Evolutionary conservation across 1,284 basidiomycete species (phyloP), one percentile per base, ranked within the genome.

Genomic region (Termitomyces sp.): DNA sequence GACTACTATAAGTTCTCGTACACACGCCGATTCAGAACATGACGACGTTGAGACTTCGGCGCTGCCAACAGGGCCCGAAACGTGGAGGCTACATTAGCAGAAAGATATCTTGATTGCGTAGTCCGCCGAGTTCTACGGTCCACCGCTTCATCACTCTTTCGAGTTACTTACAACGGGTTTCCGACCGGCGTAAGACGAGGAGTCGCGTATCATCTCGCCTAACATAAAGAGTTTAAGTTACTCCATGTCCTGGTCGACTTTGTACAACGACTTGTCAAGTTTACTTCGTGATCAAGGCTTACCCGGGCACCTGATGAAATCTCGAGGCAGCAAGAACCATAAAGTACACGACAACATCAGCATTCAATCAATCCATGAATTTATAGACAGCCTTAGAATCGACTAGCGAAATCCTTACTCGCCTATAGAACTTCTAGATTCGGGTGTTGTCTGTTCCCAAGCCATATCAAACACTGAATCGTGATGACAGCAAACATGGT

Each of bases 31-130:
- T 9, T 33, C 50, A 24, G 40, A 49, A 5, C 18, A 33, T 6
- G 44, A 47, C 19, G 54, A 56, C 6, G 10, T 41, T 19, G 54
- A 56, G 30, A 50, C 51, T 1, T 56, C 44, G 10, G 54, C 39
- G 41, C 43, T 49, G 28, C 47, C 42, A 1, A 31, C n/a, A 2
- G 35, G 46, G 0, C 26, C 40, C 1, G 14, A 16, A 39, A 44
- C 52, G 14, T 53, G 46, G 34, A 46, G 38, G 40, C 1, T 43
- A 16, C 52, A 49, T 21, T 4, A 21, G n/a, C 31, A 53, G 47
- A 28, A 35, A 41, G 39, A 51, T 3, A 35, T 26, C 14, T 41
- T 8, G 13, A 18, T 18, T 7, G 30, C 42, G 9, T 47, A 47
- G 4, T 28, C 4, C 16, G 10, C 16, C 30, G 21, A 24, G 21